Evolutionary conservation across 495 filamentous ascomycete genomes (phyloP).

Genomic region (Tetracladium marchalianum): DNA sequence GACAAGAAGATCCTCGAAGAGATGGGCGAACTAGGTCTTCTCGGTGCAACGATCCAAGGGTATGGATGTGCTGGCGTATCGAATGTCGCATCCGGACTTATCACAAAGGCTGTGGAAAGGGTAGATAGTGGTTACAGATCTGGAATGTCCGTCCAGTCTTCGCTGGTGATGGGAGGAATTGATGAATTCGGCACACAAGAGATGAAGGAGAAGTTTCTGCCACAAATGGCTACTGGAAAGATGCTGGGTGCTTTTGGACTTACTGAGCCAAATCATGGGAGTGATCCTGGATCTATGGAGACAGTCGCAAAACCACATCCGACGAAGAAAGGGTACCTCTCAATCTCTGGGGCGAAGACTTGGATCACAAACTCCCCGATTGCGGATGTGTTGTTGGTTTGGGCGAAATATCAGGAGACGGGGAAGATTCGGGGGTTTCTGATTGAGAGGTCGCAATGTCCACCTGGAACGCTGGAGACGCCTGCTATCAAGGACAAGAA

Average conservation of each 20-base stretch:
- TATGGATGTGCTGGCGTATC: constrained; percentile 93
- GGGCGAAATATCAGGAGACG: constrained; percentile 84
- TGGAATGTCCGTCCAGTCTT: constrained; percentile 93
- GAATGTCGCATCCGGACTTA: constrained; percentile 82
- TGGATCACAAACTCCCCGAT: constrained; percentile 99
- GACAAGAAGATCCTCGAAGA: constrained; percentile 81
- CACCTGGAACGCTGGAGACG: constrained; percentile 81
- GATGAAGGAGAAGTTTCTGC: constrained; percentile 82
- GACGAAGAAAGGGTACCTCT: constrained; percentile 73
- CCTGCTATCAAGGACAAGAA: constrained; percentile 93
- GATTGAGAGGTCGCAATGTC: constrained; percentile 71
- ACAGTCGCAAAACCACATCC: constrained; percentile 78
- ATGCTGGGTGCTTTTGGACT: constrained; percentile 86
- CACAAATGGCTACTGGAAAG: constrained; percentile 76
- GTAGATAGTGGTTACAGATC: constrained; percentile 94
- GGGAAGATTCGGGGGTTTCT: constrained; percentile 95
- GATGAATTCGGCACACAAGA: constrained; percentile 84
- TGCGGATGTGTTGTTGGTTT: constrained; percentile 81
- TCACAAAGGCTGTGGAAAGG: constrained; percentile 91
- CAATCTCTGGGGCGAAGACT: constrained; percentile 81
- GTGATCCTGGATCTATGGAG: constrained; percentile 95
- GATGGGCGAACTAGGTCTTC: constrained; percentile 90
- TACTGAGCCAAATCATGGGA: constrained; percentile 96
- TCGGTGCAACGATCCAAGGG: constrained; percentile 85
- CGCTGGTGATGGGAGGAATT: constrained; percentile 94